phyloP scores from a whole-genome alignment of 768 basidiomycete species.

The Saitozyma podzolica region DNA sequence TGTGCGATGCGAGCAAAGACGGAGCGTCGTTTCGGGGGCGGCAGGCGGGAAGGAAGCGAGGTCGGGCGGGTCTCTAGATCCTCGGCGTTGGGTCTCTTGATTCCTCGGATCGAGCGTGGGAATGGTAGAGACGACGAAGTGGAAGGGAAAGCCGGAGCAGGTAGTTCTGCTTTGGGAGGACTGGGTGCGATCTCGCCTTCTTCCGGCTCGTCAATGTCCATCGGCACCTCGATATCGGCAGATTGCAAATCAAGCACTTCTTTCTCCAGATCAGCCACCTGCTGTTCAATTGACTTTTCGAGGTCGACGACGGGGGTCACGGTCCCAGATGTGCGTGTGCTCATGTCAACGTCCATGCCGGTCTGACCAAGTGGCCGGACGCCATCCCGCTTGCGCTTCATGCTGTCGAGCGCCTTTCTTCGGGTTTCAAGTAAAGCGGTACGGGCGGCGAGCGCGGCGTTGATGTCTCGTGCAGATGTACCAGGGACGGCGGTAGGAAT shows the following conservation, averaged over 20 bases:
- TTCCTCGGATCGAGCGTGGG: constrained; percentile 7
- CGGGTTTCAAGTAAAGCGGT: constrained; percentile 31
- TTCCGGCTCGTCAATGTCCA: constrained; percentile 29
- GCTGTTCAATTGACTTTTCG: constrained; percentile 33
- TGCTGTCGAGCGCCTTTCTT: constrained; percentile 37
- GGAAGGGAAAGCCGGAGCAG: constrained; percentile 1
- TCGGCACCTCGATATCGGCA: constrained; percentile 7
- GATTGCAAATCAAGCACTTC: constrained; percentile 23
- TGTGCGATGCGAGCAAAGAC: constrained; percentile 23
- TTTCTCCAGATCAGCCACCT: constrained; percentile 35
- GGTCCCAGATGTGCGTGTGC: background rate
- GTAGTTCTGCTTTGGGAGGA: background rate
- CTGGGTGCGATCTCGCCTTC: constrained; percentile 28
- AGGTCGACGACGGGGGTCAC: background rate
- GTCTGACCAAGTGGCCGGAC: too few species aligned
- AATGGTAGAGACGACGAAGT: too few species aligned
- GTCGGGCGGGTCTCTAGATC: constrained; percentile 32
- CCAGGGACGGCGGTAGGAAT: background rate
- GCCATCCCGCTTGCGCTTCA: constrained; percentile 13
- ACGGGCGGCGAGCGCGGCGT: constrained; percentile 10
- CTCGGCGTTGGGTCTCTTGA: constrained; percentile 36
- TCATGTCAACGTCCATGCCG: background rate
- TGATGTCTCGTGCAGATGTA: background rate
- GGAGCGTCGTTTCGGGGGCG: constrained; percentile 16
- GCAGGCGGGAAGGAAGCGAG: constrained; percentile 18